phyloP scores from a whole-genome alignment of 371 early-diverging fungal genomes.

The Chytridium lagenaria region DNA sequence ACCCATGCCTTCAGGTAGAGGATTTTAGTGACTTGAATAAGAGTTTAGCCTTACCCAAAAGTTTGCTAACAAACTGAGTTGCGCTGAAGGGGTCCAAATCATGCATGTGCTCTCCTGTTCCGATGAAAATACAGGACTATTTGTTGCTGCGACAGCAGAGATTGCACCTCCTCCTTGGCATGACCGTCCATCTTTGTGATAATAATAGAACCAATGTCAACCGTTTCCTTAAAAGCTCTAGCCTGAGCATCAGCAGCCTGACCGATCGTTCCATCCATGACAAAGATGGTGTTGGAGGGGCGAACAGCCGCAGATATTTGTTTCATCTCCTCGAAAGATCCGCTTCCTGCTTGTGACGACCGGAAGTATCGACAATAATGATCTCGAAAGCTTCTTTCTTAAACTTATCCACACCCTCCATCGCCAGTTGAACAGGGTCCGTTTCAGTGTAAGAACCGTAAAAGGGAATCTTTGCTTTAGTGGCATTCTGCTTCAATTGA shows the following conservation, averaged over 20 bases:
- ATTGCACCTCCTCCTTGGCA: slow-evolving; percentile 99
- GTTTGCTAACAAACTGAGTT: slow-evolving; percentile 92
- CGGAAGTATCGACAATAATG: slow-evolving; percentile 99
- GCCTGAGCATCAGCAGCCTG: slow-evolving; percentile 99
- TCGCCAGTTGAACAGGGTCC: slow-evolving; percentile 95
- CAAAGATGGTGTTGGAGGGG: slow-evolving; percentile 96
- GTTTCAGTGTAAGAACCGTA: slow-evolving; percentile 95
- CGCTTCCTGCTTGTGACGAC: slow-evolving; percentile 98
- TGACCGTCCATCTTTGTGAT: slow-evolving; percentile 99
- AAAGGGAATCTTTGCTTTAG: slow-evolving; percentile 97
- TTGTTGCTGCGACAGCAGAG: slow-evolving; percentile 98
- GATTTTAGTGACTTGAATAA: background rate
- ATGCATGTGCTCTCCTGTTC: slow-evolving; percentile 98
- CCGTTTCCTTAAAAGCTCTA: slow-evolving; percentile 93
- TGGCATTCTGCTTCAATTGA: slow-evolving; percentile 99
- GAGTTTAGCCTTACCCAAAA: slow-evolving; percentile 71
- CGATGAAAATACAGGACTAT: slow-evolving; percentile 98
- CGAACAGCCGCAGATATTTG: slow-evolving; percentile 88
- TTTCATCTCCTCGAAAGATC: slow-evolving; percentile 98
- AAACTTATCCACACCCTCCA: slow-evolving; percentile 96
- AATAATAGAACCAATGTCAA: slow-evolving; percentile 97
- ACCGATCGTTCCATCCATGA: slow-evolving; percentile 99
- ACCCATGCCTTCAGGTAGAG: slow-evolving; percentile 86
- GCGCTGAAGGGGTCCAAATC: slow-evolving; percentile 97
- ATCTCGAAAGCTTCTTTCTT: slow-evolving; percentile 97